Conservation (phyloP, 805 yeast genomes). For the Pichia thaimueangensis region DNA sequence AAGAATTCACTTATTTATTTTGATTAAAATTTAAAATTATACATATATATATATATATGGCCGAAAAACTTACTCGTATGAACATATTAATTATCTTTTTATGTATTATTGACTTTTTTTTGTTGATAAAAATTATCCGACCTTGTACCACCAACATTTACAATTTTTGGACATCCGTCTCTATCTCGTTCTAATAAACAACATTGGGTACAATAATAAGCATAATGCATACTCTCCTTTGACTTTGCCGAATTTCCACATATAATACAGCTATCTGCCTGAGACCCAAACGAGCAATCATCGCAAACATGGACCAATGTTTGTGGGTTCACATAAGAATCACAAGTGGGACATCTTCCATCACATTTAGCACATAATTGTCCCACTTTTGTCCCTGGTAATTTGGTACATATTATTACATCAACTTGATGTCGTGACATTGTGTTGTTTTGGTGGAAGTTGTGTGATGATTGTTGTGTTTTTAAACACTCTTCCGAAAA, state of each 20-base stretch:
- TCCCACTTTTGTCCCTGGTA: slow-evolving; percentile 71
- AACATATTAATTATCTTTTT: background rate
- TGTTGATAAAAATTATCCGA: slow-evolving; percentile 60
- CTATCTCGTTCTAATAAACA: slow-evolving; percentile 70
- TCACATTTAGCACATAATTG: slow-evolving; percentile 79
- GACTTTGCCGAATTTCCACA: slow-evolving; percentile 47
- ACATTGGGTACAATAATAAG: slow-evolving; percentile 83
- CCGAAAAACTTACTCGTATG: no score
- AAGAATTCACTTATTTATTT: no score
- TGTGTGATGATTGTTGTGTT: background rate
- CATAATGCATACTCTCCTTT: slow-evolving; percentile 50
- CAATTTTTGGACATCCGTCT: slow-evolving; percentile 87
- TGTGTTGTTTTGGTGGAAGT: background rate
- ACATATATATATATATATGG: no score
- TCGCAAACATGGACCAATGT: slow-evolving; percentile 69
- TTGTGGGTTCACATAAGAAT: slow-evolving; percentile 70
- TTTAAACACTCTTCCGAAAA: background rate
- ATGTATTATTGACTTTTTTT: slow-evolving; percentile 28
- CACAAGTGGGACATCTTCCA: slow-evolving; percentile 88
- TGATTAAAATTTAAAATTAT: no score
- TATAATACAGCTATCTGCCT: slow-evolving; percentile 61
- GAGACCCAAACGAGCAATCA: slow-evolving; percentile 73
- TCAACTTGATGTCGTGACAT: slow-evolving; percentile 93
- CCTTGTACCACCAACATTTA: slow-evolving; percentile 73
- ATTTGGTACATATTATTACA: slow-evolving; percentile 74